Percentiles rank a stretch among this genome's conserved stretches.
phyloP scores from a whole-genome alignment of 2,329 filamentous ascomycete species.

The Paradendryphiella salina region DNA sequence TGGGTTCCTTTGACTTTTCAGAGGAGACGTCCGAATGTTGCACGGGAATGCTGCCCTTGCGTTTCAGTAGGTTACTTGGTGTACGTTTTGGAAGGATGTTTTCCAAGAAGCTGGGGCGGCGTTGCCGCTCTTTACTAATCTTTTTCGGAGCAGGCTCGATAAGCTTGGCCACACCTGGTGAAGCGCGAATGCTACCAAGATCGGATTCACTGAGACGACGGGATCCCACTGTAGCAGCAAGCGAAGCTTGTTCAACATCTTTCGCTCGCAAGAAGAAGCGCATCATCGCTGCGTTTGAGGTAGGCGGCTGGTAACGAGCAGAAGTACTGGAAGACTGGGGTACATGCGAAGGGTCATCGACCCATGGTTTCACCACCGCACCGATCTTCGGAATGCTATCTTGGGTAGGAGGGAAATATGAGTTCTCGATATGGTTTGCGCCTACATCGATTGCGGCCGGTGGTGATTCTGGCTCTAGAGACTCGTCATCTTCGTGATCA shows the following conservation, averaged over 20 bases:
- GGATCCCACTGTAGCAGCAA: constrained; percentile 71
- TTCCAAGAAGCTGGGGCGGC: constrained; percentile 60
- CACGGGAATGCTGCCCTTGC: constrained; percentile 49
- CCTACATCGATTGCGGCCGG: constrained; percentile 40
- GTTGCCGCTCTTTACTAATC: constrained; percentile 45
- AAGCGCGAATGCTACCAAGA: constrained; percentile 62
- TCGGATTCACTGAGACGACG: constrained; percentile 66
- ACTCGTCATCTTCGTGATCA: constrained; percentile 43
- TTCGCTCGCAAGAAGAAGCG: constrained; percentile 54
- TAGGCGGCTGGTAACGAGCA: constrained; percentile 54
- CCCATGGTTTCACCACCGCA: constrained; percentile 52
- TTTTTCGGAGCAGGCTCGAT: constrained; percentile 54
- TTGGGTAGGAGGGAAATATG: constrained; percentile 37
- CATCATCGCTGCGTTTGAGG: constrained; percentile 60
- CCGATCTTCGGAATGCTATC: constrained; percentile 26
- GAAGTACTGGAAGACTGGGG: constrained; percentile 37
- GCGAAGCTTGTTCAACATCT: constrained; percentile 58
- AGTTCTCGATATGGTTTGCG: constrained; percentile 31
- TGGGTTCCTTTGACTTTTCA: constrained; percentile 40
- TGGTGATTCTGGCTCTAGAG: constrained; percentile 40
- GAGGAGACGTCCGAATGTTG: constrained; percentile 28
- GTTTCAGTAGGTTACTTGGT: constrained; percentile 53
- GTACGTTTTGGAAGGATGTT: constrained; percentile 48
- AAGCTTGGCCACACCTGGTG: constrained; percentile 64
- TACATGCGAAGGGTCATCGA: constrained; percentile 48